A percentile compares a stretch with the other conserved stretches of the same genome.
Conservation (phyloP, 768 basidiomycete species). For the Kwoniella botswanensis region DNA sequence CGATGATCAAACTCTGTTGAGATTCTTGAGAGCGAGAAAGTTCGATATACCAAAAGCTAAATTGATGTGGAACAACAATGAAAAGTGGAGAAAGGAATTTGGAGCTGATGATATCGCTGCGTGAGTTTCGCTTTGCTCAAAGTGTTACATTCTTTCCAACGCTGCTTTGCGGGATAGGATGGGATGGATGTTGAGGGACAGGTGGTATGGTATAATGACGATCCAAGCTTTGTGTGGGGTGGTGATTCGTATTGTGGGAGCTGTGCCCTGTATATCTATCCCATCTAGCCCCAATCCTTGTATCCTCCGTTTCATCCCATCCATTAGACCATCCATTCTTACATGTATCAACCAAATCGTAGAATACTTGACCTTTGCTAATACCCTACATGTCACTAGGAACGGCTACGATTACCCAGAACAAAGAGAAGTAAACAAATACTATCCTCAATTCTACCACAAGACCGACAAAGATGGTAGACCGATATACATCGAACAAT, state of each 20-base stretch:
- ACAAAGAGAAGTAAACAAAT: slow-evolving; percentile 80
- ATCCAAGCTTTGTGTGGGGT: neutral
- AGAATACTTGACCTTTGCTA: no score
- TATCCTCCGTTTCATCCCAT: neutral
- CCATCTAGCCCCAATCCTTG: neutral
- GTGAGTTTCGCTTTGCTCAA: slow-evolving; percentile 37
- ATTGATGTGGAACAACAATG: slow-evolving; percentile 77
- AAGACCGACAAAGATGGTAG: slow-evolving; percentile 95
- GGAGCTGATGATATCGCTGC: slow-evolving; percentile 60
- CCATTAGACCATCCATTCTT: no score
- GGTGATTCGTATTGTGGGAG: neutral
- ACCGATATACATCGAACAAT: slow-evolving; percentile 91
- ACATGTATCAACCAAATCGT: no score
- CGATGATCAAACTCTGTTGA: slow-evolving; percentile 58
- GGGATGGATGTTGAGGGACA: slow-evolving; percentile 56
- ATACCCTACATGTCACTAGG: slow-evolving; percentile 15
- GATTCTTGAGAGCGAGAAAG: slow-evolving; percentile 90
- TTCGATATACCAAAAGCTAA: slow-evolving; percentile 85
- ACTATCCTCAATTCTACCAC: slow-evolving; percentile 96
- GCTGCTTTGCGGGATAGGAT: neutral
- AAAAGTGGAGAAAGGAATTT: slow-evolving; percentile 89
- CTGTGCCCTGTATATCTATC: neutral
- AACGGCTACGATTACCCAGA: slow-evolving; percentile 79
- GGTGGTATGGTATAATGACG: neutral
- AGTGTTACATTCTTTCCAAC: slow-evolving; percentile 55